Base-by-base conservation (phyloP, 2,329 filamentous ascomycete genomes). In the Neofusicoccum cordaticola region DNA sequence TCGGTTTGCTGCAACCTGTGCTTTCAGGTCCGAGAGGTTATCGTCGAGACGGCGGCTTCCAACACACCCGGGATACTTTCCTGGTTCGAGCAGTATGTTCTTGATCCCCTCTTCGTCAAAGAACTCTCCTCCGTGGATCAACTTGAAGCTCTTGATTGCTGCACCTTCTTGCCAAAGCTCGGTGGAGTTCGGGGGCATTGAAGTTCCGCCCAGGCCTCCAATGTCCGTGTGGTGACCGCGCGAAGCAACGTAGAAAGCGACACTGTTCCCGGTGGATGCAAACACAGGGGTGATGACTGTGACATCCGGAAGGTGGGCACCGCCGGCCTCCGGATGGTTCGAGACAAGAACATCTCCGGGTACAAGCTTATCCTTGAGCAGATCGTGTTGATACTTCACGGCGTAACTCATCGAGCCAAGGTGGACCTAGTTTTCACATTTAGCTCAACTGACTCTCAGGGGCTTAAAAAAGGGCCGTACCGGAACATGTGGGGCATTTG, bases 91-190 rank as follows among this genome's bases (percentile, higher is more conserved):
- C 12, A 70, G 66, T 6, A 77, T 60, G 6, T 72, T 64, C 65
- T 74, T 69, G 13, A 67, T 72, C 9, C 78, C 68, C 0, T 68
- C 69, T 3, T 69, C 69, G 60, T 80, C 77, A 35, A 78, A 71
- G 51, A 80, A 79, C 0, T 69, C 48, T 0, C 75, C 77, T 5
- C 73, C 67, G 2, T 69, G 67, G 3, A 79, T 72, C 0, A 79
- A 65, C 19, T 67, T 79, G 65, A 80, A 78, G 1, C 79, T 78
- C 63, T 81, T 77, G 15, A 83, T 81, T 0, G 78, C 77, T 0
- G 80, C 80, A 8, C 81, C 81, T 67, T 83, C 81, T 67, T 83
- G 78, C 74, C 77, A 81, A 1, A 83, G 70, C 56, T 81, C 79
- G 0, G 77, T 80, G 3, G 78, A 81, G 19, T 79, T 81, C 2